phyloP scores from a whole-genome alignment of 768 basidiomycete genomes.

The Solioccasus polychromus region DNA sequence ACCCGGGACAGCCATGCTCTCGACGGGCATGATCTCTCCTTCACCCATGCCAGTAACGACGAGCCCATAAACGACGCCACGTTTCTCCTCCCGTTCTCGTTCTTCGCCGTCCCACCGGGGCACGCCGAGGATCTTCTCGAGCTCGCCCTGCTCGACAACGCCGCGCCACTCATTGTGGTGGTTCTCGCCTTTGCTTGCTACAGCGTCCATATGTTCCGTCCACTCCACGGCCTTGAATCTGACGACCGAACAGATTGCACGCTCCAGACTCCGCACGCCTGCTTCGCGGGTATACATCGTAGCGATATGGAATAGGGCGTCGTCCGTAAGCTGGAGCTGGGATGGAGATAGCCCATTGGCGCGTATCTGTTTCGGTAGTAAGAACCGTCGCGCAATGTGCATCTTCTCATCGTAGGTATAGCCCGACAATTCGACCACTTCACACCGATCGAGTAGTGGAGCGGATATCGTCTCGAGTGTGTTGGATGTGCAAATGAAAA shows the following conservation, averaged over 20 bases:
- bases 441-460: constrained; percentile 87
- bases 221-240: constrained; percentile 90
- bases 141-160: constrained; percentile 61
- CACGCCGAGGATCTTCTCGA: constrained; percentile 84
- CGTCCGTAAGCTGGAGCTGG: constrained; percentile 65
- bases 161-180: constrained; percentile 47
- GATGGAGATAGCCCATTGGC: constrained; percentile 69
- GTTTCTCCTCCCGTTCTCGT: constrained; percentile 64
- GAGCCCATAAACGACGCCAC: constrained; percentile 81
- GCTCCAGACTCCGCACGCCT: constrained; percentile 87
- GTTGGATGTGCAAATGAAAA: constrained; percentile 94
- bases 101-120: constrained; percentile 80
- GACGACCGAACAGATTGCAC: constrained; percentile 86
- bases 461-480: constrained; percentile 84
- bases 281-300: constrained; percentile 87
- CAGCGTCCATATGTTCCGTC: constrained; percentile 54
- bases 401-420: constrained; percentile 92
- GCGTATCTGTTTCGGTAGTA: constrained; percentile 82
- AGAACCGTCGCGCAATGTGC: constrained; percentile 81
- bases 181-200: constrained; percentile 17
- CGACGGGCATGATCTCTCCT: constrained; percentile 81
- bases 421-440: constrained; percentile 79
- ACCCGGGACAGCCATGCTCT: constrained; percentile 78
- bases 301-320: constrained; percentile 67
- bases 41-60: constrained; percentile 89